A percentile compares a stretch with the other conserved stretches of the same genome.
phyloP scores from a whole-genome alignment of 148 eudicot species.

The Amaranthus cruentus region DNA sequence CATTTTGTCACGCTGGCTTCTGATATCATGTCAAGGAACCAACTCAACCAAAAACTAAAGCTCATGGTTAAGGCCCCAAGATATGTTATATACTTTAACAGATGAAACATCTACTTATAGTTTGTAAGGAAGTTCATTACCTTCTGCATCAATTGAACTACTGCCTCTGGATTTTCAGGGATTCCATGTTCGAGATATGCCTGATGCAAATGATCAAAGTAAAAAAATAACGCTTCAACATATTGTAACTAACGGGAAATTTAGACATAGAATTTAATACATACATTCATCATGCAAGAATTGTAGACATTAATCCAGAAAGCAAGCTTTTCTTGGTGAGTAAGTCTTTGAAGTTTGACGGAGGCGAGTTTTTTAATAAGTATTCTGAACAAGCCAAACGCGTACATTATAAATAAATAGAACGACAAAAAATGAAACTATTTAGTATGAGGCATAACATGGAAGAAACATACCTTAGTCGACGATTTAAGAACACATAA shows the following conservation, averaged over 20 bases:
- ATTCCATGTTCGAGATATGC: slow-evolving; percentile 72
- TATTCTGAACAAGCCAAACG: slow-evolving; percentile 30
- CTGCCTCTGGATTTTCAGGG: slow-evolving; percentile 54
- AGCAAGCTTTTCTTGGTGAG: slow-evolving; percentile 76
- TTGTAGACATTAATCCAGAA: slow-evolving; percentile 84
- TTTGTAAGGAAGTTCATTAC: slow-evolving; percentile 24
- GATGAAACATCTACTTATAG: too few species aligned
- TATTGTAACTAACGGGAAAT: neutral
- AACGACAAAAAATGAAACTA: neutral
- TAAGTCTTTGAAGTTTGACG: slow-evolving; percentile 45
- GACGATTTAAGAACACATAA: slow-evolving; percentile 42
- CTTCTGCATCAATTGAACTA: slow-evolving; percentile 72
- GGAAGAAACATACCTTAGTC: slow-evolving; percentile 40
- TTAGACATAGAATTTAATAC: slow-evolving; percentile 14
- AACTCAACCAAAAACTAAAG: too few species aligned
- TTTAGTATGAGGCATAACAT: neutral
- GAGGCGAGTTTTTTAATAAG: slow-evolving; percentile 56
- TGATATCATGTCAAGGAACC: too few species aligned
- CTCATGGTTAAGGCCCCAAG: too few species aligned
- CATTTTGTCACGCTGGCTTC: too few species aligned
- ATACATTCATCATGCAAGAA: slow-evolving; percentile 88
- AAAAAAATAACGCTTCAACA: neutral
- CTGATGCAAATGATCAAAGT: slow-evolving; percentile 34
- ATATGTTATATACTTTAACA: too few species aligned
- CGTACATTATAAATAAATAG: neutral